Evolutionary conservation across 441 rosid genomes (phyloP).

Genomic region (Metrosideros polymorpha): DNA sequence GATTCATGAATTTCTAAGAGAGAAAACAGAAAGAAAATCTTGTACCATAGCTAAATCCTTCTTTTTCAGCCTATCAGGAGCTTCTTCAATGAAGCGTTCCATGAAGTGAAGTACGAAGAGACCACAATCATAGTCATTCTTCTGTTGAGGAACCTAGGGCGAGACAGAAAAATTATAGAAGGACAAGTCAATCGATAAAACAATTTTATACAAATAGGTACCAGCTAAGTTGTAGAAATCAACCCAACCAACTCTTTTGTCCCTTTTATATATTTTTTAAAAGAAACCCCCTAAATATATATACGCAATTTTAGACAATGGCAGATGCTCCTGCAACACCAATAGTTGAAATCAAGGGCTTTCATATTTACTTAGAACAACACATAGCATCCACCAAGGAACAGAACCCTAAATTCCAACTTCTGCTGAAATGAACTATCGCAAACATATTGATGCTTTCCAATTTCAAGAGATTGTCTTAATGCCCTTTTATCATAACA

Average conservation of each 20-base stretch:
- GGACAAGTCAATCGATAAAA: not conserved
- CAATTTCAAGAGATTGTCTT: not conserved
- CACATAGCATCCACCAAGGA: not conserved
- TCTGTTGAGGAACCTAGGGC: conserved; percentile 90
- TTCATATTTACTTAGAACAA: not conserved
- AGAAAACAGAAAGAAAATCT: not conserved
- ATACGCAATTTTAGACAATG: not conserved
- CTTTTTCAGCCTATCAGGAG: conserved; percentile 77
- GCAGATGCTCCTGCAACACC: not conserved
- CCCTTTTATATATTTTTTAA: not conserved
- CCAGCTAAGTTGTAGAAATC: not conserved
- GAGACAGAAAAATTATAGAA: not conserved
- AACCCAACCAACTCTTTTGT: not conserved
- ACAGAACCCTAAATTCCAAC: not conserved
- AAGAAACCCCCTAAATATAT: not conserved
- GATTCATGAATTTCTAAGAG: not conserved
- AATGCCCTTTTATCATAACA: not conserved
- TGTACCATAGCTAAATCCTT: conserved; percentile 73
- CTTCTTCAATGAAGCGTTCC: conserved; percentile 77
- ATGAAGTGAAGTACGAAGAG: conserved; percentile 85
- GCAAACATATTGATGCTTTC: not conserved
- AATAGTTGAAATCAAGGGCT: not conserved
- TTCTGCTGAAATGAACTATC: not conserved
- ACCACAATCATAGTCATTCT: conserved; percentile 91
- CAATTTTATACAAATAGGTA: not conserved